Percentiles rank a stretch among this genome's conserved stretches.
Evolutionary conservation across 2,329 filamentous ascomycete genomes (phyloP).

Genomic region (Stagonosporopsis vannaccii): DNA sequence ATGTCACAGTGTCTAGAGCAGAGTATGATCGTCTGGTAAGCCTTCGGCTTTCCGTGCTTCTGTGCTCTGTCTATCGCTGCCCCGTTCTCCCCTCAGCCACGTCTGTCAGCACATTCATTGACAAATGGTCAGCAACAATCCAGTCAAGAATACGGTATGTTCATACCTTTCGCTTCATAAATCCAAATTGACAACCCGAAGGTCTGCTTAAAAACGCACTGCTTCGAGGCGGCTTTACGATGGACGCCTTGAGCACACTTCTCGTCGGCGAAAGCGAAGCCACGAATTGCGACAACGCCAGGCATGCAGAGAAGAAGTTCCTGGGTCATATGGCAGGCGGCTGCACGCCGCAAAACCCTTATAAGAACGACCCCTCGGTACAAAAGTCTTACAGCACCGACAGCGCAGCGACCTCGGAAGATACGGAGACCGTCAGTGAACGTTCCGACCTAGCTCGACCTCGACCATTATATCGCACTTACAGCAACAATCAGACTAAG

Average conservation of each 20-base stretch:
- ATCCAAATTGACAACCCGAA: constrained; percentile 30
- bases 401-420: constrained; percentile 25
- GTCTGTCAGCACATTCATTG: background rate
- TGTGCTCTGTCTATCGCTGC: background rate
- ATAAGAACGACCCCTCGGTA: constrained; percentile 9
- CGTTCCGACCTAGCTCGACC: constrained; percentile 21
- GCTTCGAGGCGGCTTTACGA: constrained; percentile 58
- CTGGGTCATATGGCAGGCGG: constrained; percentile 17
- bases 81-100: background rate
- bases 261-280: constrained; percentile 42
- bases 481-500: constrained; percentile 29
- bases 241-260: constrained; percentile 59
- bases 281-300: constrained; percentile 22
- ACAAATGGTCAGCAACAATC: constrained; percentile 42
- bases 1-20: constrained; percentile 64
- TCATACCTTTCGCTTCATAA: background rate
- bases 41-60: background rate
- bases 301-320: constrained; percentile 26
- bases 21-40: constrained; percentile 69
- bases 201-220: constrained; percentile 58
- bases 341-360: constrained; percentile 15
- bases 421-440: constrained; percentile 29
- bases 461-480: constrained; percentile 21
- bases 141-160: constrained; percentile 64
- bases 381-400: constrained; percentile 11